Base-by-base conservation (phyloP, 2,329 filamentous ascomycete species). In the Fusarium neocosmosporiellum region DNA sequence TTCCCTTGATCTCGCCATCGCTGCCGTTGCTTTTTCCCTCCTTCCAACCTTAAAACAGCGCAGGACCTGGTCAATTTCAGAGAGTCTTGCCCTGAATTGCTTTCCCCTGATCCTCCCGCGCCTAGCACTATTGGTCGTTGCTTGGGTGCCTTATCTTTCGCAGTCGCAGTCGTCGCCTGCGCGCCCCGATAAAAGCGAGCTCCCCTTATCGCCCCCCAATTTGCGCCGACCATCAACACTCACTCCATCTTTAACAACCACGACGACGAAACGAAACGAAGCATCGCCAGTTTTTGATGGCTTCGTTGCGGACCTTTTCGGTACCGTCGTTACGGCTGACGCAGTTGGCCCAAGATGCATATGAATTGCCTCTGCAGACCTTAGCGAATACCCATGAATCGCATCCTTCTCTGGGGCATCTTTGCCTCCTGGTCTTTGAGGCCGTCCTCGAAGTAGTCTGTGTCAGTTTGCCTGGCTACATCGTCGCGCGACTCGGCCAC, bases 361-460 rank as follows among this genome's bases (percentile, higher is more conserved):
- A 84, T 74, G 82, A 86, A 27, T 75, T 84, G 60, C 84, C 84
- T 7, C 76, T 87, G 59, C 79, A 83, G 65, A 79, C 83, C 16
- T 79, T 86, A 46, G 79, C 81, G 67, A 80, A 81, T 59, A 78
- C 83, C 13, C 85, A 88, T 74, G 84, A 86, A 5, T 83, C 86
- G 20, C 91, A 94, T 73, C 92, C 92, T 16, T 87, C 92, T 60
- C 86, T 94, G 71, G 86, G 85, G 65, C 88, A 95, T 77, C 87
- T 98, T 33, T 88, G 91, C 41, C 86, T 97, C 29, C 91, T 98
- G 67, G 95, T 98, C 75, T 98, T 98, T 78, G 95, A 97, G 84
- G 96, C 96, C 13, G 95, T 98, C 31, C 87, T 98, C 78, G 95
- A 98, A 80, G 96, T 98, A 27, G 93, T 99, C 58, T 98, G 95